Conservation (phyloP, 495 filamentous ascomycete genomes). For the Neurospora cerealis region DNA sequence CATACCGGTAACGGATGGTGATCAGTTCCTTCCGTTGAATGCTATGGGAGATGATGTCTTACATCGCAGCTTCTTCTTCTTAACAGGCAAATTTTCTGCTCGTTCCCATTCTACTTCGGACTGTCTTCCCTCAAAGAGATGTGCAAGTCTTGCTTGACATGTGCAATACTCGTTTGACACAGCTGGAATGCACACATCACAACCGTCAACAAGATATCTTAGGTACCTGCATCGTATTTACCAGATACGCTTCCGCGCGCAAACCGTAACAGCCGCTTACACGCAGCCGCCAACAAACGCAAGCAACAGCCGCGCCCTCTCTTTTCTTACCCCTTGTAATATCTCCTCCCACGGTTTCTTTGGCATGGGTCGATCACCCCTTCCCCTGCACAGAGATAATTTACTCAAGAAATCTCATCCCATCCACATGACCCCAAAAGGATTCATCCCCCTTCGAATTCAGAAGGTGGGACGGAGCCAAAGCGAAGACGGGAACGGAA, state of each 20-base stretch:
- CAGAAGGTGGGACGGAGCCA: background rate
- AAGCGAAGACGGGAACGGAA: background rate
- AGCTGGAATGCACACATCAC: too few relatives aligned
- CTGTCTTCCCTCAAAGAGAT: too few relatives aligned
- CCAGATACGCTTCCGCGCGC: background rate
- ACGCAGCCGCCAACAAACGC: background rate
- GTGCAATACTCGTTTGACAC: too few relatives aligned
- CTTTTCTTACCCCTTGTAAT: background rate
- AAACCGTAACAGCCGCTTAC: background rate
- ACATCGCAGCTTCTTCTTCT: background rate
- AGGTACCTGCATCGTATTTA: too few relatives aligned
- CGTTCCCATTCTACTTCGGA: too few relatives aligned
- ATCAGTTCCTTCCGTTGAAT: background rate
- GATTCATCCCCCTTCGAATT: background rate
- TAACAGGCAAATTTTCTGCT: too few relatives aligned
- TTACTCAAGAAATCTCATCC: background rate
- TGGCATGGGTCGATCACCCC: background rate
- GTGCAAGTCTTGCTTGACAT: too few relatives aligned
- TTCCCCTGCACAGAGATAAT: background rate
- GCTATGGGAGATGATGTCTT: background rate
- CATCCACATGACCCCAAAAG: background rate
- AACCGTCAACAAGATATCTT: too few relatives aligned
- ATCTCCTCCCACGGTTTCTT: background rate
- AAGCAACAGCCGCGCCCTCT: background rate
- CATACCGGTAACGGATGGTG: background rate